A percentile compares a stretch with the other conserved stretches of the same genome.
These are phyloP conservation scores for Cryptomeria japonica DNA, from an alignment of 75 land plant species.

Conservation along the genomic window DNA sequence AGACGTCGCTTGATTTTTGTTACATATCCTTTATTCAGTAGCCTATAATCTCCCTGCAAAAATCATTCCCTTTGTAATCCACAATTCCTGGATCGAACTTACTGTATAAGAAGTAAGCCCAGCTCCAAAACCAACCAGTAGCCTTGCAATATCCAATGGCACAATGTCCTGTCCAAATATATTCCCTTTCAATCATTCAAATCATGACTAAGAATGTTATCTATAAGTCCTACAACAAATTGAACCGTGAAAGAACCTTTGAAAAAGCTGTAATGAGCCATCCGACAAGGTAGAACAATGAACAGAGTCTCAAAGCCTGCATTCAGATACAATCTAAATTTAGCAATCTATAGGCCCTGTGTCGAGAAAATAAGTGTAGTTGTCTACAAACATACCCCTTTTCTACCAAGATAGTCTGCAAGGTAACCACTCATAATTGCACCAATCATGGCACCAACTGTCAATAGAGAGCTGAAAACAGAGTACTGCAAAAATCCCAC, in stretches of 20 bases:
- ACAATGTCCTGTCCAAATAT: slow-evolving; percentile 29
- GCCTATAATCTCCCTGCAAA: neutral
- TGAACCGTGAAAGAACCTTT: slow-evolving; percentile 27
- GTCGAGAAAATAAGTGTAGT: neutral
- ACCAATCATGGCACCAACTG: slow-evolving; percentile 44
- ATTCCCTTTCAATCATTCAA: neutral
- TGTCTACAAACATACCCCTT: slow-evolving; percentile 12
- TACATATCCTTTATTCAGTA: neutral
- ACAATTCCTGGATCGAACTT: slow-evolving; percentile 1
- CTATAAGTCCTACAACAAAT: neutral
- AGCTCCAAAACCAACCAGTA: slow-evolving; percentile 60
- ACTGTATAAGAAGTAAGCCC: slow-evolving; percentile 77
- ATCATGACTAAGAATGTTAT: neutral
- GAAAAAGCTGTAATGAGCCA: slow-evolving; percentile 57
- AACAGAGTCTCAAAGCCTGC: slow-evolving; percentile 65
- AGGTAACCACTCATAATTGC: slow-evolving; percentile 41
- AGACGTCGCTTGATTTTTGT: neutral
- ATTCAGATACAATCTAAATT: neutral
- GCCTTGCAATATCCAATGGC: slow-evolving; percentile 51
- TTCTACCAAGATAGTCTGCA: slow-evolving; percentile 35
- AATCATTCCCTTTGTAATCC: neutral
- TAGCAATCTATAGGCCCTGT: neutral
- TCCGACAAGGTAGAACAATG: slow-evolving; percentile 50
- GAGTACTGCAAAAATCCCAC: slow-evolving; percentile 7
- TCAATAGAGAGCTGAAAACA: neutral